Evolutionary conservation across 2,329 filamentous ascomycete genomes (phyloP).

Genomic region (Juglanconis juglandina): DNA sequence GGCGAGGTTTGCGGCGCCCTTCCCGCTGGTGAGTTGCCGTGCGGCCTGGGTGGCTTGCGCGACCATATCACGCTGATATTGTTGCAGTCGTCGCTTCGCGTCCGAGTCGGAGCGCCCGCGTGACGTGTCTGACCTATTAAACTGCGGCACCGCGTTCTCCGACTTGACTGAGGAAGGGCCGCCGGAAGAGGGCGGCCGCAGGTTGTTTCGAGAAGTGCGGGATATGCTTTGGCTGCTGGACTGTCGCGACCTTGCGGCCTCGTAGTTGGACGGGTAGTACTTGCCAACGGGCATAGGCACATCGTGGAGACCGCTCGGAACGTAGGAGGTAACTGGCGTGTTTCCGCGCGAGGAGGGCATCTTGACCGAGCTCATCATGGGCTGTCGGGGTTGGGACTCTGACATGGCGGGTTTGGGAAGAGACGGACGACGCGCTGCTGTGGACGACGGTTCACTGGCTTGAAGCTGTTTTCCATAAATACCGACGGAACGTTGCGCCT

Average conservation of each 20-base stretch:
- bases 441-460: slow-evolving; percentile 5
- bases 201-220: slow-evolving; percentile 20
- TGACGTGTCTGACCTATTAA: slow-evolving; percentile 19
- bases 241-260: slow-evolving; percentile 30
- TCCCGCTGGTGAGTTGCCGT: slow-evolving; percentile 26
- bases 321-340: slow-evolving; percentile 49
- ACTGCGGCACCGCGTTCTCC: slow-evolving; percentile 32
- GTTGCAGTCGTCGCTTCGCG: slow-evolving; percentile 48
- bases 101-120: slow-evolving; percentile 43
- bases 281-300: slow-evolving; percentile 54
- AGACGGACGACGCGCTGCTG: slow-evolving; percentile 14
- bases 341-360: slow-evolving; percentile 30
- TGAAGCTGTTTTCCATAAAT: slow-evolving; percentile 14
- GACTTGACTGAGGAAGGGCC: slow-evolving; percentile 33
- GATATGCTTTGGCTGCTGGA: slow-evolving; percentile 19
- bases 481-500: neutral
- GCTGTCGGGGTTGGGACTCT: slow-evolving; percentile 5
- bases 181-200: slow-evolving; percentile 24
- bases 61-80: slow-evolving; percentile 61
- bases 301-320: slow-evolving; percentile 47
- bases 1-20: slow-evolving; percentile 25
- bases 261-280: slow-evolving; percentile 62
- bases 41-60: slow-evolving; percentile 51
- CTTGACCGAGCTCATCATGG: slow-evolving; percentile 23
- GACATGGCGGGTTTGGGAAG: slow-evolving; percentile 21